Conservation (phyloP, 163 green algal genomes). For the Coccomyxa subellipsoidea region DNA sequence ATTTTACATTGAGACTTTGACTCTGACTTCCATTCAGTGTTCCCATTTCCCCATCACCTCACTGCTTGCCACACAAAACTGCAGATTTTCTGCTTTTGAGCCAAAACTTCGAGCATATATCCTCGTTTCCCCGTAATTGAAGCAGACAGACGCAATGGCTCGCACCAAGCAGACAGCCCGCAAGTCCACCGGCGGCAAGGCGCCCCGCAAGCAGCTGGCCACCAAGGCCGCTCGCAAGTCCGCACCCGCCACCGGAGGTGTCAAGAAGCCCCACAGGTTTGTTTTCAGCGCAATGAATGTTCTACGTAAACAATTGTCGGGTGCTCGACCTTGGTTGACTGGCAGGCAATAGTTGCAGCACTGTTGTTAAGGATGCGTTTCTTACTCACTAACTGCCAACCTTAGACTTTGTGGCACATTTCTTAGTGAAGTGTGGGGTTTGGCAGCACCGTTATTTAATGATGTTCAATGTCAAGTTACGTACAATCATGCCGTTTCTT, state of each 20-base stretch:
- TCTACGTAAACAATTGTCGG: too few relatives aligned
- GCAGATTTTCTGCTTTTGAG: background rate
- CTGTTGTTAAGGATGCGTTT: too few relatives aligned
- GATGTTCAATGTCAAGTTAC: too few relatives aligned
- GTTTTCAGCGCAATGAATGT: too few relatives aligned
- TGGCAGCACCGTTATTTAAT: too few relatives aligned
- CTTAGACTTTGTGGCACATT: too few relatives aligned
- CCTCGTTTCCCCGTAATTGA: background rate
- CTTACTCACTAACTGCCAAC: too few relatives aligned
- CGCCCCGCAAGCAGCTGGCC: constrained; percentile 62
- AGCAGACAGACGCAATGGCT: constrained; percentile 75
- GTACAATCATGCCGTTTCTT: too few relatives aligned
- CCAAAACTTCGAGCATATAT: background rate
- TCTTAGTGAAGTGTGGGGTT: too few relatives aligned
- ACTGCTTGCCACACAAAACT: background rate
- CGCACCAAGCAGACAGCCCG: constrained; percentile 78
- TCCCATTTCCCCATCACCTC: background rate
- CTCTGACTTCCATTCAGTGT: background rate
- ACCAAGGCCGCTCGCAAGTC: constrained; percentile 67
- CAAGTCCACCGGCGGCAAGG: constrained; percentile 72
- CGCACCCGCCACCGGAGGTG: constrained; percentile 60
- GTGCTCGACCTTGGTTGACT: too few relatives aligned
- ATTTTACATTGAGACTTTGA: background rate
- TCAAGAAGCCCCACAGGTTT: constrained; percentile 67
- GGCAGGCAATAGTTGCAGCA: too few relatives aligned